These are phyloP conservation scores for Pythium aphanidermatum DNA, from an alignment of 352 stramenopile species.

Conservation along the genomic window DNA sequence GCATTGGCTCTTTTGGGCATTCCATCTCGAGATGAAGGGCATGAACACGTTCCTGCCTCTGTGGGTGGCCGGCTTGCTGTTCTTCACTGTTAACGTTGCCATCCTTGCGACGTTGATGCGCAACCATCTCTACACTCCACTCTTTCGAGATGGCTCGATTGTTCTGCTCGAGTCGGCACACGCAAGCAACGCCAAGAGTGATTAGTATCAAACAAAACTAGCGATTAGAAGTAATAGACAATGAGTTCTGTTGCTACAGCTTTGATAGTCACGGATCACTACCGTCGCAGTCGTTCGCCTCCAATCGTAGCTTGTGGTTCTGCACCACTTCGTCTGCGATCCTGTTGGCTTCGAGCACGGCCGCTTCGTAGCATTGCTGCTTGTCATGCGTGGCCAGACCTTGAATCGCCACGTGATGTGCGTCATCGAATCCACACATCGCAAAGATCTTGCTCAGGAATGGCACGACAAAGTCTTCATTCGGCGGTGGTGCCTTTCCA, in stretches of 20 bases:
- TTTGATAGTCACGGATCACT: neutral
- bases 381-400: conserved; percentile 60
- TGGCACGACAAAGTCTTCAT: conserved; percentile 64
- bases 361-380: conserved; percentile 50
- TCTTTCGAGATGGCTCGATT: conserved; percentile 45
- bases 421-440: conserved; percentile 67
- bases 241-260: too few relatives aligned
- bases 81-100: conserved; percentile 85
- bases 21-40: conserved; percentile 87
- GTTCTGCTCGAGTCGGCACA: conserved; percentile 28
- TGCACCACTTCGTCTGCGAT: conserved; percentile 55
- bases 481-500: conserved; percentile 41
- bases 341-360: conserved; percentile 42
- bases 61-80: conserved; percentile 83
- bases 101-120: conserved; percentile 73
- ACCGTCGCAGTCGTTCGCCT: conserved; percentile 26
- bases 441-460: conserved; percentile 72
- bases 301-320: conserved; percentile 46
- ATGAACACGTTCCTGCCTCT: conserved; percentile 85
- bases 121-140: conserved; percentile 48
- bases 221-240: conserved; percentile 6
- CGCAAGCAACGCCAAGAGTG: neutral
- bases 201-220: neutral
- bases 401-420: conserved; percentile 58
- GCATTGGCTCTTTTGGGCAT: conserved; percentile 89